These are phyloP conservation scores for Chionographis japonica DNA, from an alignment of 106 monocot genomes.

Conservation along the genomic window DNA sequence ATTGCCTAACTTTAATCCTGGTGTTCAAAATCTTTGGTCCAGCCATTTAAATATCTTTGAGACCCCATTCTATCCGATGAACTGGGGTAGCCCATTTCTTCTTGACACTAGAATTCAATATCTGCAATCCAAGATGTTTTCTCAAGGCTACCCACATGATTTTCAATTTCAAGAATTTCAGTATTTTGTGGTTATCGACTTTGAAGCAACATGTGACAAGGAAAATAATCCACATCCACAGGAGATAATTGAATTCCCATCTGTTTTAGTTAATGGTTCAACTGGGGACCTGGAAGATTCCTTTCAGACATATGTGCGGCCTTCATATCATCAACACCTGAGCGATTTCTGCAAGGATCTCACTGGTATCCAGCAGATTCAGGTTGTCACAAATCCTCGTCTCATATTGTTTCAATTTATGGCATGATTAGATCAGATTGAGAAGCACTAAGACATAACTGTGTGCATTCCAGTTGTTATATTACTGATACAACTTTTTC, in stretches of 20 bases:
- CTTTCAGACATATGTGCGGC: slow-evolving; percentile 90
- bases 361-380: slow-evolving; percentile 91
- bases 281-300: slow-evolving; percentile 84
- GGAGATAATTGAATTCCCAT: slow-evolving; percentile 96
- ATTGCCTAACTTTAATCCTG: slow-evolving; percentile 41
- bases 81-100: slow-evolving; percentile 38
- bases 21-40: slow-evolving; percentile 32
- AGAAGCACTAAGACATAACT: background rate
- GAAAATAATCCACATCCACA: slow-evolving; percentile 69
- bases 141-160: slow-evolving; percentile 52
- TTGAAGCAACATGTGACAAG: slow-evolving; percentile 97
- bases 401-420: background rate
- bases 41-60: slow-evolving; percentile 27
- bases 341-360: slow-evolving; percentile 98
- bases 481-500: too few species aligned
- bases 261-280: slow-evolving; percentile 83
- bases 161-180: slow-evolving; percentile 83
- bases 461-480: background rate
- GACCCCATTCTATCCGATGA: slow-evolving; percentile 37
- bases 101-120: slow-evolving; percentile 52
- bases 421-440: background rate
- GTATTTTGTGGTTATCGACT: slow-evolving; percentile 96
- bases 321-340: slow-evolving; percentile 66
- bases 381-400: slow-evolving; percentile 33
- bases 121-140: slow-evolving; percentile 50